Percentiles rank a stretch among this genome's conserved stretches.
Evolutionary conservation across 371 early-diverging fungal genomes (phyloP).

Genomic region (Saksenaea oblongispora): DNA sequence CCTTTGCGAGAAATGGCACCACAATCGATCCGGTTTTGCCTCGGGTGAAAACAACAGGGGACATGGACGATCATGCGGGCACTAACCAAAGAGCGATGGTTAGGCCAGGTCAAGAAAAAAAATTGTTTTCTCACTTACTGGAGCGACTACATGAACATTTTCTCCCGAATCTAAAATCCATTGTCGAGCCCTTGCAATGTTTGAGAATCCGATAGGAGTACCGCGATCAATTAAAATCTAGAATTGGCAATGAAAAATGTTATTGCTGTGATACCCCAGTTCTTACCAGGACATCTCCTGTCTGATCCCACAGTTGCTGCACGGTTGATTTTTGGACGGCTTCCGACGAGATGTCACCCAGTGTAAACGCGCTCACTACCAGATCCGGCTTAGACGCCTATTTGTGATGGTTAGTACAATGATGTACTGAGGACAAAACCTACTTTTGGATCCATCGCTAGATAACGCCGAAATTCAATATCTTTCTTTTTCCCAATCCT

Average conservation of each 20-base stretch:
- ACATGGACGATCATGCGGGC: conserved; percentile 75
- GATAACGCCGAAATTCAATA: conserved; percentile 64
- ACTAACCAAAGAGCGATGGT: conserved; percentile 40
- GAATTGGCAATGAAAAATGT: conserved; percentile 3
- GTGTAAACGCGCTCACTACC: conserved; percentile 73
- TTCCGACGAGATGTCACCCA: conserved; percentile 74
- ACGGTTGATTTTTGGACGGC: conserved; percentile 66
- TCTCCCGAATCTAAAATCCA: conserved; percentile 58
- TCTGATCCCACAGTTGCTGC: conserved; percentile 77
- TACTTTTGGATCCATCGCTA: conserved; percentile 56
- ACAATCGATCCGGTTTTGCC: conserved; percentile 49
- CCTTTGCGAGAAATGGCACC: conserved; percentile 89
- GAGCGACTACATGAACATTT: conserved; percentile 64
- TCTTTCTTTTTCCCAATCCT: not conserved
- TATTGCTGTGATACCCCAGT: not conserved
- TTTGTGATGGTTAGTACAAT: not conserved
- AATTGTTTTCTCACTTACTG: conserved; percentile 48
- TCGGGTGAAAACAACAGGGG: conserved; percentile 58
- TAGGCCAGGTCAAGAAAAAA: not conserved
- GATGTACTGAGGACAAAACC: not conserved
- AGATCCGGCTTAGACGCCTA: conserved; percentile 61
- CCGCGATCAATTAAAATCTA: conserved; percentile 85
- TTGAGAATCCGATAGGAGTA: conserved; percentile 76
- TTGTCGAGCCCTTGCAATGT: conserved; percentile 73
- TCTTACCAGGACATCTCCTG: conserved; percentile 73